phyloP scores from a whole-genome alignment of 176 grass and related monocot genomes.

The Hordeum vulgare region DNA sequence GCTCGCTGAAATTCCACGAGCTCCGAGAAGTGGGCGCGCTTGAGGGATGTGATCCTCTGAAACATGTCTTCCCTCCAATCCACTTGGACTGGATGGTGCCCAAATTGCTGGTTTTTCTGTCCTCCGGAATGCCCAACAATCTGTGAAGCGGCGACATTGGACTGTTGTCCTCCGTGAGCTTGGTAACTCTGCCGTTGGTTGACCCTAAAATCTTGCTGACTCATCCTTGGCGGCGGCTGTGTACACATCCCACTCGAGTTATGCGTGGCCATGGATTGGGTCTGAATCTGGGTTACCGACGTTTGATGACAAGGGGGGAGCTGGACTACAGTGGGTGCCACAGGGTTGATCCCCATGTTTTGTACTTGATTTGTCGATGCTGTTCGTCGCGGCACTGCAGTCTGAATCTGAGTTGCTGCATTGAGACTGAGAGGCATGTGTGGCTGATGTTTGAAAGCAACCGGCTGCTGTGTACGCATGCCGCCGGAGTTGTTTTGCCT shows the following conservation, averaged over 20 bases:
- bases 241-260: not conserved
- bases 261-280: not conserved
- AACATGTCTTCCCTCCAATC: constrained; percentile 19
- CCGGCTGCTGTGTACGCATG: too few species aligned
- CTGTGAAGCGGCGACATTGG: not conserved
- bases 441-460: too few species aligned
- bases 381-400: too few species aligned
- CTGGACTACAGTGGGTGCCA: not conserved
- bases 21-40: not conserved
- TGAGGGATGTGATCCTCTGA: not conserved
- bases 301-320: not conserved
- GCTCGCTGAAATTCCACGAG: not conserved
- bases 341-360: not conserved
- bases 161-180: not conserved
- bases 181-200: not conserved
- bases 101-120: not conserved
- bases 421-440: too few species aligned
- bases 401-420: too few species aligned
- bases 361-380: too few species aligned
- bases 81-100: not conserved
- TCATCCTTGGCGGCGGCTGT: not conserved
- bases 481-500: too few species aligned
- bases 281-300: not conserved
- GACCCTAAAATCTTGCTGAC: not conserved
- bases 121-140: not conserved